Evolutionary conservation across 257 asterid species (phyloP).

Genomic region (Anisodus acutangulus): DNA sequence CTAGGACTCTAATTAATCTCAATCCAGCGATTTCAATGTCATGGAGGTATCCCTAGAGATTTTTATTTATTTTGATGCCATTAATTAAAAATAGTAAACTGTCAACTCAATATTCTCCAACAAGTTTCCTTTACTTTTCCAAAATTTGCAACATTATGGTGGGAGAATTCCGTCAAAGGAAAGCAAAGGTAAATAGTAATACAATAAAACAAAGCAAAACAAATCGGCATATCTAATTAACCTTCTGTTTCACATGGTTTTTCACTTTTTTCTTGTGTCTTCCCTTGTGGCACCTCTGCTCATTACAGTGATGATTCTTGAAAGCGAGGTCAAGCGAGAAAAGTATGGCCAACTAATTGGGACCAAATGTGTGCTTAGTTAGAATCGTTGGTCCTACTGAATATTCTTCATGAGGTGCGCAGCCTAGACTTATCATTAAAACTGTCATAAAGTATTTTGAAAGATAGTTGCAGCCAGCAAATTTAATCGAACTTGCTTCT

Average conservation of each 20-base stretch:
- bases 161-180: not conserved
- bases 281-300: not conserved
- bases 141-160: not conserved
- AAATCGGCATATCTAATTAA: not conserved
- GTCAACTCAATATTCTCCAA: not conserved
- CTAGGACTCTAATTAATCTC: not conserved
- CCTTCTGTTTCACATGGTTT: not conserved
- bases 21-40: not conserved
- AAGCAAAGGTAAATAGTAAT: not conserved
- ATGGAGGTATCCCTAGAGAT: not conserved
- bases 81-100: not conserved
- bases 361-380: not conserved
- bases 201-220: not conserved
- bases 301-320: not conserved
- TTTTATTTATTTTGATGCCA: not conserved
- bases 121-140: not conserved
- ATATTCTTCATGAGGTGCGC: not conserved
- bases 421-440: not conserved
- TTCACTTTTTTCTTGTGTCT: not conserved
- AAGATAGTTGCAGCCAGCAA: not conserved
- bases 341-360: not conserved
- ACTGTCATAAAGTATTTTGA: not conserved
- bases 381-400: slow-evolving; percentile 11
- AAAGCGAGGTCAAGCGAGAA: not conserved
- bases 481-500: not conserved